phyloP scores from a whole-genome alignment of 768 basidiomycete genomes.

The Brasilioporus rufonigricans region DNA sequence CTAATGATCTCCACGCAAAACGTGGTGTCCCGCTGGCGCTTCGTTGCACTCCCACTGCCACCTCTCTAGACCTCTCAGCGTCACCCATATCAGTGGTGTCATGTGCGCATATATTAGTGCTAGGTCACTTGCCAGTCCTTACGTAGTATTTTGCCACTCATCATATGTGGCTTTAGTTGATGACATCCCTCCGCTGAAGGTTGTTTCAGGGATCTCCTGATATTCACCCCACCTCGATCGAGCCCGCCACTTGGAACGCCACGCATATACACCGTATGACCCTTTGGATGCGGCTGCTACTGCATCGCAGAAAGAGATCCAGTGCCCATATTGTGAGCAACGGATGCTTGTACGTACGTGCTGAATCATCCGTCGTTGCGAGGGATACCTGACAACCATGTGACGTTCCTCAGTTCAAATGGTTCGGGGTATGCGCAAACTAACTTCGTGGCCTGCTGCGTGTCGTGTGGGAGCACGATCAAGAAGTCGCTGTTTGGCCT shows the following conservation, averaged over 20 bases:
- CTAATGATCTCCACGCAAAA: too few species aligned
- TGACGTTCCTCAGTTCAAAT: constrained; percentile 37
- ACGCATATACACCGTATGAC: constrained; percentile 5
- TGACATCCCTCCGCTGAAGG: not conserved
- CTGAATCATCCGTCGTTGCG: not conserved
- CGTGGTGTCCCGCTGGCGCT: too few species aligned
- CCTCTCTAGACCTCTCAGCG: too few species aligned
- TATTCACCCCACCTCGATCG: constrained; percentile 9
- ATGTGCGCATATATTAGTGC: not conserved
- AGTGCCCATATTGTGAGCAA: constrained; percentile 30
- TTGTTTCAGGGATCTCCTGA: constrained; percentile 7
- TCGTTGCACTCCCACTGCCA: too few species aligned
- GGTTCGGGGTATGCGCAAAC: constrained; percentile 50
- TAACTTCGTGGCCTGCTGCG: constrained; percentile 36
- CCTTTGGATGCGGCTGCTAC: constrained; percentile 22
- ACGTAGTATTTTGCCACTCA: constrained; percentile 5
- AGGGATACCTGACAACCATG: too few species aligned
- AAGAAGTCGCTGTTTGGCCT: constrained; percentile 38
- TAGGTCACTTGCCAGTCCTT: not conserved
- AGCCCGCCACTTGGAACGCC: not conserved
- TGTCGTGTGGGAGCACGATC: constrained; percentile 34
- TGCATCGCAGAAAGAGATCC: constrained; percentile 20
- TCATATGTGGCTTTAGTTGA: constrained; percentile 9
- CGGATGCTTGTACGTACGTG: constrained; percentile 26
- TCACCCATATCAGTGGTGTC: too few species aligned